These are phyloP conservation scores for Solanum ossicruentum DNA, from an alignment of 257 asterid genomes.

Conservation along the genomic window DNA sequence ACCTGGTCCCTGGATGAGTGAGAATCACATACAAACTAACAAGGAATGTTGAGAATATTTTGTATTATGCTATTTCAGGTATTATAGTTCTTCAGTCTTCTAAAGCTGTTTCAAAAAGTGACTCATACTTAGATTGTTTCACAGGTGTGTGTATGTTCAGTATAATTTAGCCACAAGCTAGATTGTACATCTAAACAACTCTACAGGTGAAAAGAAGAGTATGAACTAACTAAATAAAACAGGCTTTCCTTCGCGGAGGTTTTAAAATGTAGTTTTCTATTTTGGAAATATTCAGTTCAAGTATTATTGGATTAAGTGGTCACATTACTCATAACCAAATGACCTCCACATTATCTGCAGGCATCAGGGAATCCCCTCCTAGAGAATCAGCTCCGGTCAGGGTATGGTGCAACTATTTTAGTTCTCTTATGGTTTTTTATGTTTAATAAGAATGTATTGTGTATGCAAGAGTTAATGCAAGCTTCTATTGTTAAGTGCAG, in stretches of 20 bases:
- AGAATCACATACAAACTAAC: no score
- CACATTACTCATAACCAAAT: background rate
- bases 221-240: background rate
- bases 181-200: background rate
- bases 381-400: constrained; percentile 35
- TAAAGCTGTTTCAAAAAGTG: background rate
- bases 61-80: background rate
- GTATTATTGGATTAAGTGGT: background rate
- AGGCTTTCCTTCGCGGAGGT: background rate
- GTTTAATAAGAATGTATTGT: background rate
- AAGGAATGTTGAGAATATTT: background rate
- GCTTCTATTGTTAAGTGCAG: constrained; percentile 21
- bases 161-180: background rate
- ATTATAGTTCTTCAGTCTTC: background rate
- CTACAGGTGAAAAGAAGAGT: background rate
- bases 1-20: no score
- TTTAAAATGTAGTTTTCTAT: background rate
- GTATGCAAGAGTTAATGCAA: background rate
- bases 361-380: constrained; percentile 25
- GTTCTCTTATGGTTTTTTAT: background rate
- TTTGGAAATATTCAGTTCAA: background rate
- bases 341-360: constrained; percentile 24
- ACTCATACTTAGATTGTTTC: background rate
- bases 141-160: background rate
- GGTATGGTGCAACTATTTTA: constrained; percentile 20